A percentile compares a stretch with the other conserved stretches of the same genome.
phyloP scores from a whole-genome alignment of 2,329 filamentous ascomycete species.

The Stemphylium lycopersici region DNA sequence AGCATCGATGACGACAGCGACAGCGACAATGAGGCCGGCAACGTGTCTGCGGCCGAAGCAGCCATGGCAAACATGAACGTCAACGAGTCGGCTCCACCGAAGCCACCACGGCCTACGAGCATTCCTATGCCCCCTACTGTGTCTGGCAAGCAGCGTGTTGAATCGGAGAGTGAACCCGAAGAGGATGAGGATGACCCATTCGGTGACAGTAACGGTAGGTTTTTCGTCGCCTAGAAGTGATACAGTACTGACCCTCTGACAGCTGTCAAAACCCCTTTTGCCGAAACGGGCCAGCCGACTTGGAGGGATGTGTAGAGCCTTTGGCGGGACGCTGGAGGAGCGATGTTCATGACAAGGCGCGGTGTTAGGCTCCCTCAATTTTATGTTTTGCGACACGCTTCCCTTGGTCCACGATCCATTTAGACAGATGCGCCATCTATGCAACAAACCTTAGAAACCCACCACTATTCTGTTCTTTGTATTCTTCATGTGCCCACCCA shows the following conservation, averaged over 20 bases:
- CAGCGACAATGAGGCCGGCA: constrained; percentile 58
- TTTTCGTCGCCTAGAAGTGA: too few species aligned
- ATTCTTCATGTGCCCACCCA: not conserved
- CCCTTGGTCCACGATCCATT: not conserved
- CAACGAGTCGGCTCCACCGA: constrained; percentile 53
- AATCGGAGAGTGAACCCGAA: constrained; percentile 63
- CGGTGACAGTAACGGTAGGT: constrained; percentile 73
- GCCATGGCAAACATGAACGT: constrained; percentile 55
- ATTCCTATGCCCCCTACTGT: constrained; percentile 46
- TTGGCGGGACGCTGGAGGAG: not conserved
- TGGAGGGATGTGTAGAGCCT: constrained; percentile 46
- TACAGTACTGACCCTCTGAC: constrained; percentile 11
- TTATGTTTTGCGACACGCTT: constrained; percentile 10
- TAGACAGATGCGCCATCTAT: not conserved
- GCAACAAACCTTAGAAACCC: not conserved
- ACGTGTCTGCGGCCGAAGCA: constrained; percentile 41
- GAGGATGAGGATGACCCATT: constrained; percentile 82
- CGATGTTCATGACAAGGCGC: constrained; percentile 1
- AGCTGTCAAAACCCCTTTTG: constrained; percentile 61
- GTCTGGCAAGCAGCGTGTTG: constrained; percentile 49
- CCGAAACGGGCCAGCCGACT: constrained; percentile 39
- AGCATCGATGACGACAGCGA: constrained; percentile 77
- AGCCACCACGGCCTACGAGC: constrained; percentile 55
- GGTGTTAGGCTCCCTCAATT: constrained; percentile 1
- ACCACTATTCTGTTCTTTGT: not conserved